phyloP scores from a whole-genome alignment of 371 early-diverging fungal species.

The Zopfochytrium polystomum region DNA sequence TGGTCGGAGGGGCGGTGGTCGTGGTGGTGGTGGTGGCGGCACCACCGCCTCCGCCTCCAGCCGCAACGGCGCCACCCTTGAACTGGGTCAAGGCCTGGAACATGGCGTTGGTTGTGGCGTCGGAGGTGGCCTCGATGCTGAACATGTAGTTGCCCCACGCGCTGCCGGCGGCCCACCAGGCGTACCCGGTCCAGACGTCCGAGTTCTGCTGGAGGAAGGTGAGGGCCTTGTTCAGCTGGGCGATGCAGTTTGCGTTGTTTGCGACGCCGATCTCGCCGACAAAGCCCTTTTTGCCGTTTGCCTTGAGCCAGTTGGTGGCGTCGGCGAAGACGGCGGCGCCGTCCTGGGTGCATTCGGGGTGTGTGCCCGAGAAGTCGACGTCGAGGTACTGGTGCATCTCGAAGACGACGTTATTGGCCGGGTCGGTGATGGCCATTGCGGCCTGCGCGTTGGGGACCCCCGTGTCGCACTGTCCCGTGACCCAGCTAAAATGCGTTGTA shows the following conservation, averaged over 20 bases:
- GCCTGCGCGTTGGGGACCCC: conserved; percentile 10
- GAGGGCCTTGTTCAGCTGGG: conserved; percentile 15
- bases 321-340: conserved; percentile 3
- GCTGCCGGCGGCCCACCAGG: conserved; percentile 30
- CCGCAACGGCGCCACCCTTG: not conserved
- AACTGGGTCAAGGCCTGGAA: not conserved
- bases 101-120: not conserved
- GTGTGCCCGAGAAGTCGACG: conserved; percentile 28
- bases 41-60: not conserved
- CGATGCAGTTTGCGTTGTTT: conserved; percentile 10
- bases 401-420: conserved; percentile 30
- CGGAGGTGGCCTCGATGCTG: conserved; percentile 12
- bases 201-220: conserved; percentile 17
- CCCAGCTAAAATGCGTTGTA: conserved; percentile 6
- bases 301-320: conserved; percentile 20
- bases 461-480: conserved; percentile 2
- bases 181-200: conserved; percentile 22
- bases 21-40: conserved; percentile 4
- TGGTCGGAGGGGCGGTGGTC: not conserved
- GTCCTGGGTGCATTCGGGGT: conserved; percentile 10
- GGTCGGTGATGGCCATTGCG: conserved; percentile 15
- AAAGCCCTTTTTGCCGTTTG: conserved; percentile 23
- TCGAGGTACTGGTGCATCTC: conserved; percentile 40
- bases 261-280: conserved; percentile 28
- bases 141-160: conserved; percentile 24